Evolutionary conservation across 148 eudicot genomes (phyloP).

Genomic region (Rhododendron henanense): DNA sequence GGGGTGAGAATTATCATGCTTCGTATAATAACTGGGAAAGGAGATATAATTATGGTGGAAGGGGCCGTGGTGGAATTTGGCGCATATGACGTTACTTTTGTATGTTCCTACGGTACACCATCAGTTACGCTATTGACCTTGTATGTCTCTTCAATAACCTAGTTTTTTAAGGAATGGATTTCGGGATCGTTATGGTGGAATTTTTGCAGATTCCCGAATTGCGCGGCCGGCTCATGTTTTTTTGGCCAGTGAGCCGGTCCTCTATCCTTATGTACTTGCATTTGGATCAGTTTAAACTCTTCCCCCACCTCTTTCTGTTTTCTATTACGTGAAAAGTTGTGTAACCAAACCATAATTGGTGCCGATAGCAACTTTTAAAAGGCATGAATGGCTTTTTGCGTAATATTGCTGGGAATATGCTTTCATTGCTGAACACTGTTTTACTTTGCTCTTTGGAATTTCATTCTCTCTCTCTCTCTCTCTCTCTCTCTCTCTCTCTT

Average conservation of each 20-base stretch:
- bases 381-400: background rate
- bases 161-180: background rate
- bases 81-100: constrained; percentile 3
- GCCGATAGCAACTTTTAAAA: background rate
- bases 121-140: background rate
- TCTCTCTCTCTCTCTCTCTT: constrained; percentile 5
- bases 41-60: constrained; percentile 20
- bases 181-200: background rate
- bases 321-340: background rate
- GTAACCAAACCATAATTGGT: background rate
- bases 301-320: background rate
- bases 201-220: background rate
- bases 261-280: background rate
- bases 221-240: background rate
- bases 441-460: background rate
- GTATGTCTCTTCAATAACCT: background rate
- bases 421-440: background rate
- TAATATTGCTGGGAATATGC: background rate
- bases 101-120: no score
- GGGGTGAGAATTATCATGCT: constrained; percentile 2
- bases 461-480: background rate
- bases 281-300: background rate
- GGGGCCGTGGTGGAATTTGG: constrained; percentile 13
- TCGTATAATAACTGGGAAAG: constrained; percentile 12
- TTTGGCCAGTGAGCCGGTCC: background rate